These are phyloP conservation scores for Raphidocelis subcapitata DNA, from an alignment of 139 green algal genomes.

Conservation along the genomic window DNA sequence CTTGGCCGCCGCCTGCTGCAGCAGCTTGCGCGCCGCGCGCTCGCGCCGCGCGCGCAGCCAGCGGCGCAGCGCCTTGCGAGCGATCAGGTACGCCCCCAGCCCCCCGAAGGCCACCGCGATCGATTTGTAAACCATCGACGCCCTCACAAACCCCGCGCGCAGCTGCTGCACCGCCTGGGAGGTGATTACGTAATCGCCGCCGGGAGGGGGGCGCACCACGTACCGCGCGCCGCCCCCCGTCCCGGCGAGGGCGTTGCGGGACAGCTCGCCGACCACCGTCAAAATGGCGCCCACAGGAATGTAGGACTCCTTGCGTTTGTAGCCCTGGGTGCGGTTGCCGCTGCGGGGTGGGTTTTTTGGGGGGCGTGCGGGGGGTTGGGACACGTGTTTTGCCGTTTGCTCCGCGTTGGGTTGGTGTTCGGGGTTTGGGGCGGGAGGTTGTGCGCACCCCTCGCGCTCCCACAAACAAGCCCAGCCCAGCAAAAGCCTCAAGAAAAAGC, in stretches of 20 bases:
- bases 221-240: not conserved
- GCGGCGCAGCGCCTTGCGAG: constrained; percentile 14
- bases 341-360: not conserved
- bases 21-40: not conserved
- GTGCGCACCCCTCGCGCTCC: not conserved
- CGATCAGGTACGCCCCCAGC: constrained; percentile 11
- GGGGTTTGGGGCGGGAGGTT: not conserved
- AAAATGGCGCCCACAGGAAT: constrained; percentile 43
- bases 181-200: constrained; percentile 19
- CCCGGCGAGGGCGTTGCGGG: constrained; percentile 3
- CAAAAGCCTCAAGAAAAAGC: not conserved
- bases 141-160: constrained; percentile 3
- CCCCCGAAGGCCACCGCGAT: not conserved
- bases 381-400: too few species aligned
- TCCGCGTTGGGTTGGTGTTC: not conserved
- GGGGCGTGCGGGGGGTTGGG: too few species aligned
- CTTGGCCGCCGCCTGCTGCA: not conserved
- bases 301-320: constrained; percentile 33
- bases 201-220: constrained; percentile 11
- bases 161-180: constrained; percentile 24
- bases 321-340: constrained; percentile 15
- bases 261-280: constrained; percentile 52
- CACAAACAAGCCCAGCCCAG: not conserved
- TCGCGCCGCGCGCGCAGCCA: not conserved
- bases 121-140: constrained; percentile 6